Evolutionary conservation across 495 filamentous ascomycete species (phyloP), one percentile per base, ranked within the genome.

Genomic region (Astrothelium macrocarpum): DNA sequence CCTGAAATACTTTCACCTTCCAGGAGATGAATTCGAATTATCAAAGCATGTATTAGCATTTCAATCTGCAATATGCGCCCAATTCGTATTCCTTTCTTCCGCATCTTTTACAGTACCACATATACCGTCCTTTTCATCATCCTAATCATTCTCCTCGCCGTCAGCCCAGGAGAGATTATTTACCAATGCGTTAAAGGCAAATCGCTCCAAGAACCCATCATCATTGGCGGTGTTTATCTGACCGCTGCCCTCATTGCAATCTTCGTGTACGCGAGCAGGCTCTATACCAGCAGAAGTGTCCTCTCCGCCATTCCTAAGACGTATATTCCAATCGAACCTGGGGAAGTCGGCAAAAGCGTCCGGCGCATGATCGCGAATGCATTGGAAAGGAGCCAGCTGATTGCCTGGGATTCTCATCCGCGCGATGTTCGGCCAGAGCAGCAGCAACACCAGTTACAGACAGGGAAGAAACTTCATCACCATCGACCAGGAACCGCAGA

Each of bases 121-220:
- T 97, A 94, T 76, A 85, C 84, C 71, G 68, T 91, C 71, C 79
- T 97, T 69, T 86, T 86, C 75, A 72, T 92, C 68, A 69, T 94
- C 69, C 81, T 90, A 39, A 75, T 88, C 70, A 80, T 79, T 68
- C 81, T 95, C 59, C 79, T 95, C 59, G 78, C 93, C 70, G 80
- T 95, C 69, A 91, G 89, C 0, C 95, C 94, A 10, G 87, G 79
- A 70, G 90, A 96, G 66, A 80, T 88, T 45, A 87, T 97, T 75
- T 86, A 85, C 69, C 68, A 75, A 45, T 84, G 88, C 62, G 76
- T 88, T 58, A 36, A 59, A 25, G 59, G 45, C 53, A 12, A 32
- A 12, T 64, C 68, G 32, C 64, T 45, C 66, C 87, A 86, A 75
- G 90, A 95, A 74, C 83, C 95, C 67, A 90, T 96, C 77, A 83